Base-by-base conservation (phyloP, 805 yeast genomes). In the Ogataea thermomethanolica region DNA sequence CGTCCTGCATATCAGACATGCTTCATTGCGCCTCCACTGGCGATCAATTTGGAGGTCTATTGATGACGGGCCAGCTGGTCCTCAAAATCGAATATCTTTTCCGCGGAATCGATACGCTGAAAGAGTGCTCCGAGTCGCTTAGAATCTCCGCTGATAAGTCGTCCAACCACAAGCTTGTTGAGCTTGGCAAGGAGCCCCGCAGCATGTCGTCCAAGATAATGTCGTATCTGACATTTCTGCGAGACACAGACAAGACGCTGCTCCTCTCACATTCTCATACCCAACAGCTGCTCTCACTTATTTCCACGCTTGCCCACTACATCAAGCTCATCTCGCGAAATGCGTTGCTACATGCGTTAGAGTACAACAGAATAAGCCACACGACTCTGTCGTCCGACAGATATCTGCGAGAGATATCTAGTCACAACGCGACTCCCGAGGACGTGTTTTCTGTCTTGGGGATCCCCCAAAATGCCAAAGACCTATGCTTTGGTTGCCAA, bases 231-330 rank as follows among this genome's bases (percentile, higher is more conserved):
- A 89, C 95, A 1, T 72, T 88, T 25, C 65, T 93, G 30, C 71
- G 96, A 46, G 88, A 86, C 54, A 69, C 78, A 0, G 59, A 56
- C 30, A 43, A 48, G 27, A 37, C 50, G 48, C 61, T 50, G 62
- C 32, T 68, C 17, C 53, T 64, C 7, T 65, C 66, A 3, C 41
- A 62, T 11, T 52, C 58, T 17, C 65, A 75, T 29, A 77, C 89
- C 0, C 81, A 84, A 3, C 82, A 79, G 39, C 58, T 91, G 28
- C 71, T 93, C 50, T 78, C 91, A 0, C 78, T 90, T 8, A 90
- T 90, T 5, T 87, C 96, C 1, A 89, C 95, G 0, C 68, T 91
- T 51, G 97, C 99, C 0, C 98, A 93, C 59, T 91, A 89, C 61
- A 69, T 93, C 53, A 93, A 93, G 60, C 70, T 91, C 6, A 67